Evolutionary conservation across 2,329 filamentous ascomycete genomes (phyloP).

Genomic region (Trichophyton schoenleinii): DNA sequence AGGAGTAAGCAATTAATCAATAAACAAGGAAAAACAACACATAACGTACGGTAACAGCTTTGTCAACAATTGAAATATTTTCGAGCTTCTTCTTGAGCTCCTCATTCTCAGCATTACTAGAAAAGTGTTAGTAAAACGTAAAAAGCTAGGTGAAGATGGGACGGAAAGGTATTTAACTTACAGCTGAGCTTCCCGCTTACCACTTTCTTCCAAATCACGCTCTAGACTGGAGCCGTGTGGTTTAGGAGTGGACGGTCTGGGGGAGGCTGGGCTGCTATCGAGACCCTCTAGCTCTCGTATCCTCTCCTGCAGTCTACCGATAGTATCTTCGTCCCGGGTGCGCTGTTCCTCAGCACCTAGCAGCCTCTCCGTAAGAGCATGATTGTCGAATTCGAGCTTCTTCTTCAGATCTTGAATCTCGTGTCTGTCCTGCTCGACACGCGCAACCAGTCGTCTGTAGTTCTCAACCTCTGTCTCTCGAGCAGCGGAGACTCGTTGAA

Average conservation of each 20-base stretch:
- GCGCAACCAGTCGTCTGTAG: slow-evolving; percentile 34
- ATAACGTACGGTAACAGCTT: neutral
- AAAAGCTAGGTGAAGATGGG: neutral
- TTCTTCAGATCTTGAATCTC: slow-evolving; percentile 38
- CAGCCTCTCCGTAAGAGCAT: slow-evolving; percentile 34
- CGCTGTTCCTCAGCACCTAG: slow-evolving; percentile 33
- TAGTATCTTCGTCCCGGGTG: slow-evolving; percentile 30
- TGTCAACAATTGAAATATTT: slow-evolving; percentile 19
- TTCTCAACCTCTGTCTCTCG: slow-evolving; percentile 32
- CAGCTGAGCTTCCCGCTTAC: slow-evolving; percentile 29
- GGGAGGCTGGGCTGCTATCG: slow-evolving; percentile 28
- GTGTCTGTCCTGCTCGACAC: slow-evolving; percentile 37
- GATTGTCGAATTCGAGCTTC: slow-evolving; percentile 37
- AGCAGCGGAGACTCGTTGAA: slow-evolving; percentile 29
- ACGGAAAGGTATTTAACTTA: slow-evolving; percentile 15
- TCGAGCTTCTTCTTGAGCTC: slow-evolving; percentile 23
- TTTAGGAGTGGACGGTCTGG: slow-evolving; percentile 28
- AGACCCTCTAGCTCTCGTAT: slow-evolving; percentile 32
- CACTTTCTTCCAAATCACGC: slow-evolving; percentile 32
- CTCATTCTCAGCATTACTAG: slow-evolving; percentile 31
- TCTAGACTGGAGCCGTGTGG: slow-evolving; percentile 27
- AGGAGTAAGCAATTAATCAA: neutral
- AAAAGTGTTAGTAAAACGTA: slow-evolving; percentile 14
- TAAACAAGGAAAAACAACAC: neutral
- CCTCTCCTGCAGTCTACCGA: slow-evolving; percentile 32